These are phyloP conservation scores for Neurospora sp. DNA, from an alignment of 495 filamentous ascomycete species.

Conservation along the genomic window DNA sequence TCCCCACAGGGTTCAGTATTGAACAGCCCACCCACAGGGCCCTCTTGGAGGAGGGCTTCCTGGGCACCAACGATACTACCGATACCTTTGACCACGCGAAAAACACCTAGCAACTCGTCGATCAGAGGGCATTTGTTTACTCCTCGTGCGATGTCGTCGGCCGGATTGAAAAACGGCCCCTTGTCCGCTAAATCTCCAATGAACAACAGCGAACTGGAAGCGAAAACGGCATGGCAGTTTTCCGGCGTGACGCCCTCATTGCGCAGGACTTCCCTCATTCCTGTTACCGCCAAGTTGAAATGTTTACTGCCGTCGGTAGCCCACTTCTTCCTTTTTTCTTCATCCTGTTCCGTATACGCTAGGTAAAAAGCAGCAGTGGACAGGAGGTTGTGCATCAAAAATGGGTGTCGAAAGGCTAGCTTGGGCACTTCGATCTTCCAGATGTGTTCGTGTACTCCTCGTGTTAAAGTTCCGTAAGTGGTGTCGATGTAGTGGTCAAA, in stretches of 20 bases:
- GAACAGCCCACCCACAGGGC: conserved; percentile 14
- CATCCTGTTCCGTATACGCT: conserved; percentile 9
- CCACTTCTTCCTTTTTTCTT: conserved; percentile 3
- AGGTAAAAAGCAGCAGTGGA: conserved; percentile 19
- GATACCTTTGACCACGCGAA: conserved; percentile 18
- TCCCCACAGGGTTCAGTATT: not conserved
- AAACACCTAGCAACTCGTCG: conserved; percentile 14
- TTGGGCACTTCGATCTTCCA: conserved; percentile 16
- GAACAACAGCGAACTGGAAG: conserved; percentile 15
- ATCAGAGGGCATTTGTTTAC: conserved; percentile 1
- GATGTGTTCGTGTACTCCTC: not conserved
- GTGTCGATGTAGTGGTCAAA: conserved; percentile 16
- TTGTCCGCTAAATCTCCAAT: conserved; percentile 11
- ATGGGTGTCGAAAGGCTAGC: conserved; percentile 13
- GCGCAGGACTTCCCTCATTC: conserved; percentile 10
- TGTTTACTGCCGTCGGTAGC: conserved; percentile 13
- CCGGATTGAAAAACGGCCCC: not conserved
- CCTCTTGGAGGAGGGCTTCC: not conserved
- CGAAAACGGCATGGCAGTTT: conserved; percentile 22
- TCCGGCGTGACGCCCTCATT: conserved; percentile 10
- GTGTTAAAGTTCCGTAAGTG: conserved; percentile 9
- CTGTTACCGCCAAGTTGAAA: conserved; percentile 15
- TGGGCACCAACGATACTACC: conserved; percentile 11
- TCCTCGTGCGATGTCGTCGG: not conserved
- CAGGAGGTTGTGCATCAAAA: conserved; percentile 21